Base-by-base conservation (phyloP, 495 filamentous ascomycete species). In the Neurospora discreta region DNA sequence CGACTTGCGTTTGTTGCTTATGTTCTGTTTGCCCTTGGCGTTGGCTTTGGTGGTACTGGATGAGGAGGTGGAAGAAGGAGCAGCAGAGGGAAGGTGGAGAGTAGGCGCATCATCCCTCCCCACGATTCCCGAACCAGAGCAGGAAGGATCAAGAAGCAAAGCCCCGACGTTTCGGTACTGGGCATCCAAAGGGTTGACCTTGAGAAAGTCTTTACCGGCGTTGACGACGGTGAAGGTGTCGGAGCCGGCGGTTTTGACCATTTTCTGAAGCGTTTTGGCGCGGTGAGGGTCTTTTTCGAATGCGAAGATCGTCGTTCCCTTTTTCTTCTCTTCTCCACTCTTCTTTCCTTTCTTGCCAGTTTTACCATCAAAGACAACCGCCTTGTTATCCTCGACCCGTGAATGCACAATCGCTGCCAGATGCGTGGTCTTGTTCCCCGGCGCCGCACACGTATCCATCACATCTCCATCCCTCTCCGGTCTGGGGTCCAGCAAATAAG, bases 341-440 rank as follows among this genome's bases (percentile, higher is more conserved):
- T 39, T 36, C 70, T 23, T 9, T 67, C 1, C 77, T 39, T 70
- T 75, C 77, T 65, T 65, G 33, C 33, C 33, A 26, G 23, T 16
- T 26, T 13, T 9, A 16, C 26, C 52, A 65, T 65, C 52, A 33
- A 65, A 65, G 7, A 65, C 26, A 3, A 65, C 52, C 26, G 52
- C 26, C 26, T 65, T 65, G 0, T 0, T 3, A 5, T 65, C 26
- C 52, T 65, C 52, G 13, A 65, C 71, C 72, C 65, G 39, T 15
- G 26, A 16, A 16, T 5, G 15, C 15, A 91, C 73, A 18, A 98
- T 84, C 3, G 92, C 90, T 13, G 94, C 93, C 68, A 98, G 80
- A 82, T 98, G 95, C 5, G 95, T 98, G 1, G 95, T 98, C 80
- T 99, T 99, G 77, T 99, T 99, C 10, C 95, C 95, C 8, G 95